A percentile compares a stretch with the other conserved stretches of the same genome.
phyloP scores from a whole-genome alignment of 2,329 filamentous ascomycete genomes.

The Aspergillus sergii region DNA sequence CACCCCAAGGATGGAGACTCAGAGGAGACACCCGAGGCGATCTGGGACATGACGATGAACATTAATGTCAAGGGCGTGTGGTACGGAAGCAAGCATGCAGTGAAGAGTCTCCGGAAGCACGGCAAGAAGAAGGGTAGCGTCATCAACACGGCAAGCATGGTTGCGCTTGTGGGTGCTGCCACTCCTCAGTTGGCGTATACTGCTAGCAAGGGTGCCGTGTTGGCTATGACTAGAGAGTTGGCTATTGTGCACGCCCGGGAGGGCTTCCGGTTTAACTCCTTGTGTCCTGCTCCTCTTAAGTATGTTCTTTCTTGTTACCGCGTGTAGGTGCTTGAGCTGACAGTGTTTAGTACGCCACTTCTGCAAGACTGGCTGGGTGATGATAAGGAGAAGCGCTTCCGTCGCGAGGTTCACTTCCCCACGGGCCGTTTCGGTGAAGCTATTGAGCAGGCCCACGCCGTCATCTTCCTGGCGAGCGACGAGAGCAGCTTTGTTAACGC shows the following conservation, averaged over 20 bases:
- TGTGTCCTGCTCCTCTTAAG: slow-evolving; percentile 90
- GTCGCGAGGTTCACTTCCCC: slow-evolving; percentile 89
- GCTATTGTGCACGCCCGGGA: slow-evolving; percentile 91
- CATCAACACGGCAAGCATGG: slow-evolving; percentile 90
- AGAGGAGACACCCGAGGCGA: slow-evolving; percentile 79
- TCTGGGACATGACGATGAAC: slow-evolving; percentile 91
- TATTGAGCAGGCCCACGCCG: slow-evolving; percentile 89
- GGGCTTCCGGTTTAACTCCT: slow-evolving; percentile 83
- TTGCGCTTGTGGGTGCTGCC: slow-evolving; percentile 82
- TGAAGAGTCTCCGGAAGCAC: slow-evolving; percentile 77
- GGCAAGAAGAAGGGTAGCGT: slow-evolving; percentile 78
- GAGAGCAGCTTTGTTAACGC: slow-evolving; percentile 90
- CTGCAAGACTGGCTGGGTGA: slow-evolving; percentile 93
- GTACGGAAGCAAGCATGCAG: slow-evolving; percentile 91
- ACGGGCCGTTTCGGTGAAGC: slow-evolving; percentile 87
- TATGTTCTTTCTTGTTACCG: slow-evolving; percentile 30
- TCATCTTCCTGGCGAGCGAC: slow-evolving; percentile 83
- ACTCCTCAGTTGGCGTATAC: slow-evolving; percentile 93
- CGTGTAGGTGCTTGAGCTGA: background rate
- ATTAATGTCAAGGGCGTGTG: slow-evolving; percentile 99
- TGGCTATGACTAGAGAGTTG: slow-evolving; percentile 86
- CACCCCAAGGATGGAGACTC: slow-evolving; percentile 80
- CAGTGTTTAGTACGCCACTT: slow-evolving; percentile 68
- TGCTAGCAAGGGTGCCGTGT: slow-evolving; percentile 87
- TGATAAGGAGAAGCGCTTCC: slow-evolving; percentile 75